These are phyloP conservation scores for Paxillus rubicundulus DNA, from an alignment of 768 basidiomycete species.

Conservation along the genomic window DNA sequence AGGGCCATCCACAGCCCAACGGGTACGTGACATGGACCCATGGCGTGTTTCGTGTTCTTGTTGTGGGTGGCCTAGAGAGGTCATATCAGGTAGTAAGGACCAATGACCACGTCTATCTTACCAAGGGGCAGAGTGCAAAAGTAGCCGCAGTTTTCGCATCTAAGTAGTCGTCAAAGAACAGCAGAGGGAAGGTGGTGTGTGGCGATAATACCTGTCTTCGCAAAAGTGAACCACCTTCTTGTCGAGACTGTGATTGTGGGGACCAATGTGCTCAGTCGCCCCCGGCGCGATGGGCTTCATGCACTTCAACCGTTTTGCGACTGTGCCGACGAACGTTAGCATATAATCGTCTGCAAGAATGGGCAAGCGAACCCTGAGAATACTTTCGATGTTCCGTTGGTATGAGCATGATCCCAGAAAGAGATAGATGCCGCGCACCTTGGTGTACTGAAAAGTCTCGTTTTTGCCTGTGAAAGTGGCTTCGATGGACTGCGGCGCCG, in stretches of 20 bases:
- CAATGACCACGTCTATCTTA: slow-evolving; percentile 18
- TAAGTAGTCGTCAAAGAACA: too few species aligned
- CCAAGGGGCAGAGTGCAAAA: slow-evolving; percentile 51
- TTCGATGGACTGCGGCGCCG: too few species aligned
- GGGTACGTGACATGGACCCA: slow-evolving; percentile 52
- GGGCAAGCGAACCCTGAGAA: not conserved
- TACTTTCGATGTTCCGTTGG: not conserved
- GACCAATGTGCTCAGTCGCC: too few species aligned
- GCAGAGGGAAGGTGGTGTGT: too few species aligned
- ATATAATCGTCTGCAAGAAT: not conserved
- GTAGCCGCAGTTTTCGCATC: too few species aligned
- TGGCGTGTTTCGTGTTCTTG: slow-evolving; percentile 55
- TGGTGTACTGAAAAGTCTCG: too few species aligned
- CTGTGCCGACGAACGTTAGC: slow-evolving; percentile 19
- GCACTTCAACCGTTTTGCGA: slow-evolving; percentile 45
- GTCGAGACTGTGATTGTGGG: too few species aligned
- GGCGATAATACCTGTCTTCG: too few species aligned
- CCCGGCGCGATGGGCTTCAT: slow-evolving; percentile 37
- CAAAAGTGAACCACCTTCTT: too few species aligned
- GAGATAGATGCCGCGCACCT: slow-evolving; percentile 36
- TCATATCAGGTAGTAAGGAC: too few species aligned
- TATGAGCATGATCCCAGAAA: not conserved
- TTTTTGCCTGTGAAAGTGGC: too few species aligned
- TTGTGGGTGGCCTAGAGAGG: slow-evolving; percentile 49
- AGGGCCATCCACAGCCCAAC: slow-evolving; percentile 49